Conservation (phyloP, 2,329 filamentous ascomycete species). For the Shiraia bambusicola region DNA sequence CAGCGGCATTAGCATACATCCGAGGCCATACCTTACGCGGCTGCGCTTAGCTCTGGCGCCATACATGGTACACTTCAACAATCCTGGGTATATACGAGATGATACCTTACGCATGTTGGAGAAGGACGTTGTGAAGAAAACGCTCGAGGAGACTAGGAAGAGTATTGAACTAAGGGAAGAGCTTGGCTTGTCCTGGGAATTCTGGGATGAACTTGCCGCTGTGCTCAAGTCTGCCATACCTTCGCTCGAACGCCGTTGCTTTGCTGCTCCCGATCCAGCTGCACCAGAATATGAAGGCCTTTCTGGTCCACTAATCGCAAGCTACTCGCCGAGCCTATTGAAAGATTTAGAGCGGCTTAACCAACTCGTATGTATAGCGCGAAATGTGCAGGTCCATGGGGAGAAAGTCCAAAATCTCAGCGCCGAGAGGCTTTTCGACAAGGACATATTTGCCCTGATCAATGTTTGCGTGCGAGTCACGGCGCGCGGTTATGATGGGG, state of each 20-base stretch:
- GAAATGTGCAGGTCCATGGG: slow-evolving; percentile 63
- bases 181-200: slow-evolving; percentile 57
- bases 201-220: slow-evolving; percentile 62
- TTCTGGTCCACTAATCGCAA: slow-evolving; percentile 62
- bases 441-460: slow-evolving; percentile 62
- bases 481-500: slow-evolving; percentile 64
- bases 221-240: slow-evolving; percentile 62
- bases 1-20: slow-evolving; percentile 10
- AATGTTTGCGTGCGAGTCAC: slow-evolving; percentile 66
- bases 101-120: slow-evolving; percentile 60
- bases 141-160: slow-evolving; percentile 59
- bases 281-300: slow-evolving; percentile 59
- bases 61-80: slow-evolving; percentile 62
- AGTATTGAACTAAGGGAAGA: slow-evolving; percentile 58
- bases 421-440: slow-evolving; percentile 60
- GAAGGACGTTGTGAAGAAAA: slow-evolving; percentile 57
- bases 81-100: slow-evolving; percentile 60
- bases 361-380: slow-evolving; percentile 61
- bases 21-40: slow-evolving; percentile 45
- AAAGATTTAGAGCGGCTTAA: slow-evolving; percentile 65
- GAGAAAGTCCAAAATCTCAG: slow-evolving; percentile 64
- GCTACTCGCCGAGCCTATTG: slow-evolving; percentile 59
- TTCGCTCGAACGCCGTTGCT: slow-evolving; percentile 62
- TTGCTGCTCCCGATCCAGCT: slow-evolving; percentile 60
- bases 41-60: slow-evolving; percentile 50